Percentiles rank a stretch among this genome's conserved stretches.
Conservation (phyloP, 2,329 filamentous ascomycete species). For the Colletotrichum somersetense region DNA sequence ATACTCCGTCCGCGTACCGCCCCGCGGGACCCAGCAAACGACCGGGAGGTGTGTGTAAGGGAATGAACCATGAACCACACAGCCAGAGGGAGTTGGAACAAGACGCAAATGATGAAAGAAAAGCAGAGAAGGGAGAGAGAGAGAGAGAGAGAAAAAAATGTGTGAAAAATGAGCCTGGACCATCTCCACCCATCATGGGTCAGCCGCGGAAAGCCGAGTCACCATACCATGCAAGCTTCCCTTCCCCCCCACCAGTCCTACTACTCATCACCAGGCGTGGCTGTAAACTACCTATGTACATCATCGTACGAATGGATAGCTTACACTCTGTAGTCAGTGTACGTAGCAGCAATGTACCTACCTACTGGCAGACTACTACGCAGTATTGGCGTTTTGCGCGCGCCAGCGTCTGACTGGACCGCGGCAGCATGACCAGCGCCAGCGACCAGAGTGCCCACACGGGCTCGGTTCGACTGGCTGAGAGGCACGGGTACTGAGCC, state of each 20-base stretch:
- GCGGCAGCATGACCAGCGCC: neutral
- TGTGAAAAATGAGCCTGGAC: conserved; percentile 22
- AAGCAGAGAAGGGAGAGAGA: too few relatives aligned
- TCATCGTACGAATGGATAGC: neutral
- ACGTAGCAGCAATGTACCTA: too few relatives aligned
- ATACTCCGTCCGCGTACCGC: neutral
- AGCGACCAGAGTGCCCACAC: conserved; percentile 1
- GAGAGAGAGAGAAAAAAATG: neutral
- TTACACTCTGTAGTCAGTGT: too few relatives aligned
- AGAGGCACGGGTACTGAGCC: conserved; percentile 11
- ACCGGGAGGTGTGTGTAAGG: neutral
- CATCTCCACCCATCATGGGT: conserved; percentile 25
- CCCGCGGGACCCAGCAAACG: conserved; percentile 12
- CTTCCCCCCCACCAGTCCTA: neutral
- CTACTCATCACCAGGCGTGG: conserved; percentile 1
- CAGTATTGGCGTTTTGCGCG: too few relatives aligned
- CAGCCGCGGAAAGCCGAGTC: conserved; percentile 3
- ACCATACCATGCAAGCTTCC: neutral
- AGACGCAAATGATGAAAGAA: neutral
- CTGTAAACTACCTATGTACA: neutral
- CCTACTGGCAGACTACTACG: too few relatives aligned
- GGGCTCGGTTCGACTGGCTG: conserved; percentile 11
- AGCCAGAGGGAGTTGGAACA: neutral
- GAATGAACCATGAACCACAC: neutral
- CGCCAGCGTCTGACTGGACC: conserved; percentile 2